Evolutionary conservation across 208 protist genomes (phyloP), one percentile per base, ranked within the genome.

Genomic region (Wallacemonas collosoma): DNA sequence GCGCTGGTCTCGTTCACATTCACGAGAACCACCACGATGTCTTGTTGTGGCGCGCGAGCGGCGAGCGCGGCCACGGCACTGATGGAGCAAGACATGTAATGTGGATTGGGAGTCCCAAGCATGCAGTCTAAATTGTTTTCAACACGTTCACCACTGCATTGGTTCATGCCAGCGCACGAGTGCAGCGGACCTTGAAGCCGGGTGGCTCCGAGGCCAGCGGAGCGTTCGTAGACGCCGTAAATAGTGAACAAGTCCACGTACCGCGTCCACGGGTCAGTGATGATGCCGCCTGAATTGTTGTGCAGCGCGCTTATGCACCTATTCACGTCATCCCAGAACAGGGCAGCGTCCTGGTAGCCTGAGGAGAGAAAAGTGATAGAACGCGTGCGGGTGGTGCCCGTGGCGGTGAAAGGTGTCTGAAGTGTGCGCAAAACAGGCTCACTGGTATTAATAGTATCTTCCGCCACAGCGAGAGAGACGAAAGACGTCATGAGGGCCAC

Each of bases 331-430:
- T n/a, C 63, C 35, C 82, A 64, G 73, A 93, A 93, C 14, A 14
- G 43, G 15, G 15, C 62, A 12, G 69, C 51, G 8, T 82, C 75
- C 44, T 65, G 51, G 71, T 93, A 93, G 7, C 88, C 88, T 15
- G 85, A 79, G 26, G 85, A 77, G 35, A 93, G 67, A 68, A 93
- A 93, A 11, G 85, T 88, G 41, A 93, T 76, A 41, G 86, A 85
- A 4, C 82, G 70, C 2, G 83, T 82, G 35, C 45, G 64, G 39
- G 26, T 40, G 11, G 36, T 51, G 57, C 8, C 9, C 3, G 44
- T 17, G 7, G 60, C 39, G 12, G 40, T 8, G 50, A 51, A 51
- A 1, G 60, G 40, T 2, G 40, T 50, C 43, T 65, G 60, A 38
- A 65, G 5, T 8, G 60, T 65, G n/a, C 57, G 57, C 57, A 63